A percentile compares a stretch with the other conserved stretches of the same genome.
Conservation (phyloP, 441 rosid species). For the Isatis lusitanica region DNA sequence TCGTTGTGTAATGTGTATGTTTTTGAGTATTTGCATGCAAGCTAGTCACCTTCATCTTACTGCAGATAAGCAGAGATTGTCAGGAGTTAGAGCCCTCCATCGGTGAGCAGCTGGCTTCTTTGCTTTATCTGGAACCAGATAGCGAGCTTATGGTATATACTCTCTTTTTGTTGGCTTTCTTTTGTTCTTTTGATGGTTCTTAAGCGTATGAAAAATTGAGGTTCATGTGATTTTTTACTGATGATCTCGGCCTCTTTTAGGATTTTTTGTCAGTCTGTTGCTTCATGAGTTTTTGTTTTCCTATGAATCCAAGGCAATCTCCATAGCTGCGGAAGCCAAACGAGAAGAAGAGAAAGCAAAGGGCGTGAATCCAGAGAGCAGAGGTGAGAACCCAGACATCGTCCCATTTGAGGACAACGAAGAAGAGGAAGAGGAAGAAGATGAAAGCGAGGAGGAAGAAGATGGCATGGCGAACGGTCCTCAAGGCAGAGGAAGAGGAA, state of each 20-base stretch:
- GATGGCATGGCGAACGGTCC: slow-evolving; percentile 51
- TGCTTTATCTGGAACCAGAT: slow-evolving; percentile 95
- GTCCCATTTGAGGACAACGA: slow-evolving; percentile 98
- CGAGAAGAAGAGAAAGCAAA: slow-evolving; percentile 97
- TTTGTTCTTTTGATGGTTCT: neutral
- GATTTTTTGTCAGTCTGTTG: neutral
- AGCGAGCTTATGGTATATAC: slow-evolving; percentile 95
- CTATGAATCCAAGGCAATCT: slow-evolving; percentile 57
- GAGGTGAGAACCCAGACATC: slow-evolving; percentile 90
- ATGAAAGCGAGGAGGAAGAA: slow-evolving; percentile 81
- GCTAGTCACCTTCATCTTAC: slow-evolving; percentile 17
- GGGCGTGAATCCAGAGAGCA: slow-evolving; percentile 79
- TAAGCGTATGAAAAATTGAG: slow-evolving; percentile 1
- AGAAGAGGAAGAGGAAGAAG: slow-evolving; percentile 97
- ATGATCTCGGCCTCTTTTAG: slow-evolving; percentile 1
- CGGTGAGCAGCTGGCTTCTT: slow-evolving; percentile 91
- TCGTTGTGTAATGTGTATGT: slow-evolving; percentile 18
- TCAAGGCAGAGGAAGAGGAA: slow-evolving; percentile 89
- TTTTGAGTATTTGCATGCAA: neutral
- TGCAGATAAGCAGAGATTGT: slow-evolving; percentile 99
- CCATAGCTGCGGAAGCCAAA: slow-evolving; percentile 90
- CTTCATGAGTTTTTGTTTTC: slow-evolving; percentile 1
- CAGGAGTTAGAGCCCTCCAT: slow-evolving; percentile 93
- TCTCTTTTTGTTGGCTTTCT: slow-evolving; percentile 13
- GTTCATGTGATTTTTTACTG: slow-evolving; percentile 5